phyloP scores from a whole-genome alignment of 129 eudicot species.

The Deinandra increscens region DNA sequence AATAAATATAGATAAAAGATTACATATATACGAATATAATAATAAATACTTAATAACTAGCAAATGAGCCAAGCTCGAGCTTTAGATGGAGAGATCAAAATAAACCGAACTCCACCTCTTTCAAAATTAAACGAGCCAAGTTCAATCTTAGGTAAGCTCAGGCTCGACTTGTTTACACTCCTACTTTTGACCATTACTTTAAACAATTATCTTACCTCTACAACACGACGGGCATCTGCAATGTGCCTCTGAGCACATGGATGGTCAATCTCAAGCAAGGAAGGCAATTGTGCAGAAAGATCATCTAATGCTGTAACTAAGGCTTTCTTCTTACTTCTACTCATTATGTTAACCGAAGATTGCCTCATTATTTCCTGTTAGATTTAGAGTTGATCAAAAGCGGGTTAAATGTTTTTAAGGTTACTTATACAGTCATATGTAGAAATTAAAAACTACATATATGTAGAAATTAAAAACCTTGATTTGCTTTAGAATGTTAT shows the following conservation, averaged over 20 bases:
- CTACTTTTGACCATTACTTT: not conserved
- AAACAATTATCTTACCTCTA: conserved; percentile 54
- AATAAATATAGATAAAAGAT: no score
- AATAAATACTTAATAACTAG: no score
- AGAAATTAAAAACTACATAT: conserved; percentile 34
- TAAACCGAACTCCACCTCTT: no score
- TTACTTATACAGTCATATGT: not conserved
- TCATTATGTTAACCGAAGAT: conserved; percentile 60
- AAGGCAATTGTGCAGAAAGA: conserved; percentile 84
- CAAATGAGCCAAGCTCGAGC: no score
- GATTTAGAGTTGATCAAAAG: not conserved
- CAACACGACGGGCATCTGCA: conserved; percentile 71
- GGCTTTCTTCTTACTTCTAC: conserved; percentile 76
- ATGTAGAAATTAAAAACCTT: conserved; percentile 49
- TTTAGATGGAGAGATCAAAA: no score
- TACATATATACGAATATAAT: no score
- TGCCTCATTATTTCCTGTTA: conserved; percentile 79
- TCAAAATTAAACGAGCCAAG: not conserved
- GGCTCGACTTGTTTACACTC: not conserved
- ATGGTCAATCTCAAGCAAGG: conserved; percentile 90
- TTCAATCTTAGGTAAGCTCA: no score
- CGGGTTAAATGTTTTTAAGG: not conserved
- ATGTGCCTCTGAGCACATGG: conserved; percentile 93
- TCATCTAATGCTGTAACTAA: conserved; percentile 70
- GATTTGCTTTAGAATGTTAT: conserved; percentile 84